A percentile compares a stretch with the other conserved stretches of the same genome.
Conservation (phyloP, 1,284 basidiomycete species). For the Trichosporon inkin region DNA sequence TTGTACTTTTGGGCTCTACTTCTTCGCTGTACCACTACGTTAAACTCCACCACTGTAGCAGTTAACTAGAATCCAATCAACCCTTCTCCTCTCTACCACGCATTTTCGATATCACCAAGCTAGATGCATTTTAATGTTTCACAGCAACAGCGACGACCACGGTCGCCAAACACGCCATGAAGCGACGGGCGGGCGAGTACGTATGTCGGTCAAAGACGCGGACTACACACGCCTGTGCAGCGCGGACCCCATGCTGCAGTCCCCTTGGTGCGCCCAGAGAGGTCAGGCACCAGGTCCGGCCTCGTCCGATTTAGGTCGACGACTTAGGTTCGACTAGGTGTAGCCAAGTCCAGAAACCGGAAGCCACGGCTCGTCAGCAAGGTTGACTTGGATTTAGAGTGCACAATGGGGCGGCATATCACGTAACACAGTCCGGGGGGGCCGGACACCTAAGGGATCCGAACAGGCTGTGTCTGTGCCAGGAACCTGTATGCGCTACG, state of each 20-base stretch:
- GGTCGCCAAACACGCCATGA: neutral
- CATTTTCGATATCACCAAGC: conserved; percentile 4
- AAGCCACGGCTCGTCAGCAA: conserved; percentile 2
- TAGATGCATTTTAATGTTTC: neutral
- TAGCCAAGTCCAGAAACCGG: conserved; percentile 2
- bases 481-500: neutral
- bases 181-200: too few species aligned
- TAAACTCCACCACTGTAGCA: neutral
- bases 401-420: neutral
- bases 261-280: neutral
- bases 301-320: neutral
- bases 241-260: neutral
- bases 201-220: neutral
- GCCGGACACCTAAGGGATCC: neutral
- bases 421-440: conserved; percentile 5
- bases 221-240: neutral
- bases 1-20: neutral
- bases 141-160: neutral
- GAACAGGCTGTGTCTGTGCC: neutral
- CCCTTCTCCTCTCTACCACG: neutral
- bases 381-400: conserved; percentile 4
- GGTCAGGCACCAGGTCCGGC: neutral
- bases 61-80: neutral
- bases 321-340: neutral
- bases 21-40: conserved; percentile 3